Percentiles rank a stretch among this genome's conserved stretches.
phyloP scores from a whole-genome alignment of 208 protist genomes.

The Borovskyia barvae region DNA sequence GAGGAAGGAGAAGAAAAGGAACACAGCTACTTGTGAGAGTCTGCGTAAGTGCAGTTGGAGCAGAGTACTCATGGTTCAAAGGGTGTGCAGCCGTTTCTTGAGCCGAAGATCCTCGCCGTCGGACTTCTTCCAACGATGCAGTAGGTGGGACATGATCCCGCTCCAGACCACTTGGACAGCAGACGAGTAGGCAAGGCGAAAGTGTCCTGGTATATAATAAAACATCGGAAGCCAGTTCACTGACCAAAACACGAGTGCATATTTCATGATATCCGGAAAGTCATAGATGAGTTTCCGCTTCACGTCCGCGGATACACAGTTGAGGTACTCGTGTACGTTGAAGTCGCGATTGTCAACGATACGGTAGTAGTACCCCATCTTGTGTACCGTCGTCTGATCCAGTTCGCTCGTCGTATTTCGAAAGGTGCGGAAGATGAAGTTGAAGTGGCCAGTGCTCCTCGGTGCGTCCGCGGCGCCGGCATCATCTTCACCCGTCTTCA shows the following conservation, averaged over 20 bases:
- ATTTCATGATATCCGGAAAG: constrained; percentile 68
- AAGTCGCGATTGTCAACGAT: constrained; percentile 52
- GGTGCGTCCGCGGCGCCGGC: constrained; percentile 1
- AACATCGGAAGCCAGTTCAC: constrained; percentile 83
- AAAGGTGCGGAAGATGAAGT: constrained; percentile 20
- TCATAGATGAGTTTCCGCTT: constrained; percentile 53
- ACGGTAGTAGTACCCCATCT: constrained; percentile 60
- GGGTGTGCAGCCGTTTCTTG: constrained; percentile 4
- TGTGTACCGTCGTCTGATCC: constrained; percentile 30
- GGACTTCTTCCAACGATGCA: constrained; percentile 45
- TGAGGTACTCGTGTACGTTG: constrained; percentile 52
- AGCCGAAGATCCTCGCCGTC: constrained; percentile 16
- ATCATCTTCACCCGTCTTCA: constrained; percentile 23
- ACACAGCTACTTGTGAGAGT: not conserved
- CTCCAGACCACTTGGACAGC: constrained; percentile 70
- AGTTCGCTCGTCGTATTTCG: constrained; percentile 20
- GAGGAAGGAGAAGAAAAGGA: constrained; percentile 8
- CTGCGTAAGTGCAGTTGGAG: too few species aligned
- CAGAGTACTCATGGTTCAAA: too few species aligned
- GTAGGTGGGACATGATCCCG: constrained; percentile 70
- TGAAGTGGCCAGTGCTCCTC: constrained; percentile 13
- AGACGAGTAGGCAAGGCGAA: constrained; percentile 68
- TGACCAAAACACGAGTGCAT: constrained; percentile 69
- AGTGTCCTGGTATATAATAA: constrained; percentile 79
- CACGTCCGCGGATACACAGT: constrained; percentile 40